Base-by-base conservation (phyloP, 1,139 yeast genomes). In the Pichia sp. region DNA sequence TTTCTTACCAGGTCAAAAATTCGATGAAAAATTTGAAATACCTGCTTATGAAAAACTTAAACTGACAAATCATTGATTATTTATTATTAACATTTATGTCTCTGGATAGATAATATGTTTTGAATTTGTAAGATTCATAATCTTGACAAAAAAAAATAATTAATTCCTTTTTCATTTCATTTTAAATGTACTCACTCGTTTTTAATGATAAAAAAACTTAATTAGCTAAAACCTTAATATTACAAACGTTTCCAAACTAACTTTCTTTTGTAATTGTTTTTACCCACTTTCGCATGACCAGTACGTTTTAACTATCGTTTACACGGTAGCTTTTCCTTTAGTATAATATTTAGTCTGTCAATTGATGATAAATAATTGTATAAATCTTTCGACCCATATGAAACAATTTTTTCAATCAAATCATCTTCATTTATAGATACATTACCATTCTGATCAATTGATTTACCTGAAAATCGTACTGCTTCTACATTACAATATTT, bases 1-100 rank as follows among this genome's bases (percentile, higher is more conserved):
- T 3, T 72, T 85, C 38, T 60, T 84, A 35, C 94, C 95, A 1
- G 94, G 94, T 20, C 93, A 84, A 56, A 53, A 64, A 41, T 77
- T 77, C 53, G 72, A 77, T 19, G 74, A 71, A 19, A 71, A 75
- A 51, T 84, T 82, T 58, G 73, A 75, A 32, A 74, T 77, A 28
- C 89, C 94, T 7, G 93, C 86, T 6, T 72, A 64, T 50, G 63
- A 76, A 54, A 79, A 82, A 60, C 56, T 61, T 48, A 57, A 57
- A 17, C 10, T 21, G 21, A 21, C 10, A 10, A 10, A 7, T 10
- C 24, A 30, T 17, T 30, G 21, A 30, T 18, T 6, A 8, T 26
- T 14, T 26, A 9, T 14, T 9, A 26, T 10, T 10, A n/a, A 30
- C 32, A 3, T 17, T 30, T 14, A 22, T 32, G 19, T 23, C 17